Evolutionary conservation across 192 early-diverging fungal genomes (phyloP).

Genomic region (Phlyctochytrium planicorne): DNA sequence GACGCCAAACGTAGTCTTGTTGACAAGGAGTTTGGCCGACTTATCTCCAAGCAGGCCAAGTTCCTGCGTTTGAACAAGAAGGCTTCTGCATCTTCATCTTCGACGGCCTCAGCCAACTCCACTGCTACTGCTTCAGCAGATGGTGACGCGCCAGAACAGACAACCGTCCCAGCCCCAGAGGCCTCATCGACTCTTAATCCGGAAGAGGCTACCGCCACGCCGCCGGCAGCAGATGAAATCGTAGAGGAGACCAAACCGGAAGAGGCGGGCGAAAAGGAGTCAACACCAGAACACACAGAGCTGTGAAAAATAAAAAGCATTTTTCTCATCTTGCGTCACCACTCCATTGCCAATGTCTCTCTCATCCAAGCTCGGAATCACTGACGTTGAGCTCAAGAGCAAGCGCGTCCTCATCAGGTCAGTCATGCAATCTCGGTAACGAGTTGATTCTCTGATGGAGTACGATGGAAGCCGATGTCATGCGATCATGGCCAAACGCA

Average conservation of each 20-base stretch:
- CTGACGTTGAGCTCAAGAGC: constrained; percentile 76
- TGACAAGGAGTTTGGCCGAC: constrained; percentile 46
- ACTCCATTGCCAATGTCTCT: constrained; percentile 36
- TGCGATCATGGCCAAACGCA: constrained; percentile 64
- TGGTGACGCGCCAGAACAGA: neutral
- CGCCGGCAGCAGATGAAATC: too few relatives aligned
- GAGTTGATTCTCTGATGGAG: too few relatives aligned
- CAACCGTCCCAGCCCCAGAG: too few relatives aligned
- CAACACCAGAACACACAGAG: neutral
- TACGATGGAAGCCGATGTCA: too few relatives aligned
- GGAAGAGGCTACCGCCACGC: too few relatives aligned
- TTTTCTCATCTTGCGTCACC: too few relatives aligned
- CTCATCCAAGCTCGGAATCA: constrained; percentile 77
- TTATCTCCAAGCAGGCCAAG: constrained; percentile 39
- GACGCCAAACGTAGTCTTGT: constrained; percentile 37
- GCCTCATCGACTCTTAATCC: too few relatives aligned
- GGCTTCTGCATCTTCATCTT: neutral
- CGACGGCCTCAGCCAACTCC: neutral
- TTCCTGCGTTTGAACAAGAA: constrained; percentile 3
- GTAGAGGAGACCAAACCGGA: too few relatives aligned
- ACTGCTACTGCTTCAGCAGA: constrained; percentile 4
- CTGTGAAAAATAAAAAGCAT: too few relatives aligned
- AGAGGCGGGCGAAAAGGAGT: neutral
- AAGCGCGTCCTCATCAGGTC: constrained; percentile 94
- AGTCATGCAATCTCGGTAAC: too few relatives aligned